Conservation (phyloP, 768 basidiomycete species). For the Hemileccinum rubropunctum region DNA sequence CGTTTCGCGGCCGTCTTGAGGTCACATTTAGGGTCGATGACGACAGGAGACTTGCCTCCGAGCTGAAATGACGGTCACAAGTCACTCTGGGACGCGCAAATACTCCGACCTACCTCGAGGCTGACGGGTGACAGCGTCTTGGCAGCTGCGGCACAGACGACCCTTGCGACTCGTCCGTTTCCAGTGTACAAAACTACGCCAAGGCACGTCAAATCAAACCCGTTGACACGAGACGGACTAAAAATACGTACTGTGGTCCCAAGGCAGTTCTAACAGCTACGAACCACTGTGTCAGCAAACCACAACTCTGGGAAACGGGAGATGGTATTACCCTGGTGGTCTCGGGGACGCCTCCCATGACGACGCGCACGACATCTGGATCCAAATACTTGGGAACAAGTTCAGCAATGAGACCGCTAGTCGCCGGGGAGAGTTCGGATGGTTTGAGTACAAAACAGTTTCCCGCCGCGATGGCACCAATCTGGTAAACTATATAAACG, state of each 20-base stretch:
- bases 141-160: slow-evolving; percentile 73
- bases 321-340: slow-evolving; percentile 46
- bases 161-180: slow-evolving; percentile 55
- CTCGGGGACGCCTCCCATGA: slow-evolving; percentile 67
- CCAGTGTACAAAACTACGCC: slow-evolving; percentile 54
- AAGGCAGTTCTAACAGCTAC: slow-evolving; percentile 70
- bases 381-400: slow-evolving; percentile 78
- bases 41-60: slow-evolving; percentile 72
- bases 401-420: slow-evolving; percentile 57
- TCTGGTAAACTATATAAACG: slow-evolving; percentile 27
- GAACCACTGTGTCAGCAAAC: not conserved
- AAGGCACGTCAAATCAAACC: not conserved
- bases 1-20: slow-evolving; percentile 62
- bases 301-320: too few species aligned
- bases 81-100: not conserved
- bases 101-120: slow-evolving; percentile 41
- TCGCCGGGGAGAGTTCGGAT: slow-evolving; percentile 62
- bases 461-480: slow-evolving; percentile 78
- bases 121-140: slow-evolving; percentile 71
- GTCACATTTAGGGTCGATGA: slow-evolving; percentile 70
- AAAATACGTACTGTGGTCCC: slow-evolving; percentile 50
- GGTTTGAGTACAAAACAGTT: slow-evolving; percentile 72
- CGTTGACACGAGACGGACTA: not conserved
- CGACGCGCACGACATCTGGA: slow-evolving; percentile 55
- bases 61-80: slow-evolving; percentile 36